Conservation (phyloP, 768 basidiomycete genomes). For the Xerocomus potaroensis region DNA sequence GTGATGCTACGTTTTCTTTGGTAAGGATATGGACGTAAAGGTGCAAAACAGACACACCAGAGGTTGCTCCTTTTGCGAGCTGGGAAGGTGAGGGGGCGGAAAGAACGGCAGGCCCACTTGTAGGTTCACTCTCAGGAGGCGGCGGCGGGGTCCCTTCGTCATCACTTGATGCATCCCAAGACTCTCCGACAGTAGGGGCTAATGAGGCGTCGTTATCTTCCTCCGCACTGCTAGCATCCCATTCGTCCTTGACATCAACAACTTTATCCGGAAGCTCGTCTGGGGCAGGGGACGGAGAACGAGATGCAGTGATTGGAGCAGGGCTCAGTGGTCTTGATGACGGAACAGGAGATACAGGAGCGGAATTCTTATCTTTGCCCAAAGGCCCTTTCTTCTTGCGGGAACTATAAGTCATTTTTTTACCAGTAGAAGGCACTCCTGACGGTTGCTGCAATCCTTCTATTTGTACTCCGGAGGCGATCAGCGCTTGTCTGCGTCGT, state of each 20-base stretch:
- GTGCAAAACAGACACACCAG: slow-evolving; percentile 10
- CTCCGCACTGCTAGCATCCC: slow-evolving; percentile 48
- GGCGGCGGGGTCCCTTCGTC: slow-evolving; percentile 39
- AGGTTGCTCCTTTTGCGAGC: slow-evolving; percentile 2
- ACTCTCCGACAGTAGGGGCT: slow-evolving; percentile 41
- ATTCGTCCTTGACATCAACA: slow-evolving; percentile 45
- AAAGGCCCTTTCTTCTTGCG: slow-evolving; percentile 72
- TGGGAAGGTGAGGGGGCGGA: neutral
- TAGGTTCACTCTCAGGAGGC: slow-evolving; percentile 13
- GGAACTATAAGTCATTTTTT: slow-evolving; percentile 79
- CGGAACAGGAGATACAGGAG: slow-evolving; percentile 44
- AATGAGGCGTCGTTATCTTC: slow-evolving; percentile 29
- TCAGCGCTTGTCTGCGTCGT: slow-evolving; percentile 82
- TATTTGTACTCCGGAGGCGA: slow-evolving; percentile 85
- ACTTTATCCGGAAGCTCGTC: slow-evolving; percentile 24
- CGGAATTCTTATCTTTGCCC: slow-evolving; percentile 37
- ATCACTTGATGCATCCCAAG: slow-evolving; percentile 70
- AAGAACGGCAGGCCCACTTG: slow-evolving; percentile 4
- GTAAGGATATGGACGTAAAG: neutral
- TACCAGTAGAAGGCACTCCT: slow-evolving; percentile 39
- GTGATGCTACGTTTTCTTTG: neutral
- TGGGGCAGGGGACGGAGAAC: slow-evolving; percentile 24
- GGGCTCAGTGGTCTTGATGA: slow-evolving; percentile 51
- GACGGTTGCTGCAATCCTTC: slow-evolving; percentile 75
- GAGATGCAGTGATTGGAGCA: slow-evolving; percentile 20